phyloP scores from a whole-genome alignment of 257 asterid genomes.

The Solanum sitiens region DNA sequence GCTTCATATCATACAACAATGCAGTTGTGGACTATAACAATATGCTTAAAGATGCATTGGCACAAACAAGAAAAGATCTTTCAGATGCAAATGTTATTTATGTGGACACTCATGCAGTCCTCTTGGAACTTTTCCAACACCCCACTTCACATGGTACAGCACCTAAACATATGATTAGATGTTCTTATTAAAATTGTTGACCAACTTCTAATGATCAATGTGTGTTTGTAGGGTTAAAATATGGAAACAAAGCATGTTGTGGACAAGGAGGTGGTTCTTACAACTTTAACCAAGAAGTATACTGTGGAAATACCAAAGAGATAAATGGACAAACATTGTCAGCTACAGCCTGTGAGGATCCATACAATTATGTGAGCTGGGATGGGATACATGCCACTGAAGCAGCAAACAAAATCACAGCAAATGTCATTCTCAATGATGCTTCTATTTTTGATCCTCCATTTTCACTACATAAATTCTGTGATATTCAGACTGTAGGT shows the following conservation, averaged over 20 bases:
- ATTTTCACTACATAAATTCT: conserved; percentile 28
- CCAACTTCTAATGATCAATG: not conserved
- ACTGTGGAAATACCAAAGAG: conserved; percentile 11
- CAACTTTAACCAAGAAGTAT: conserved; percentile 39
- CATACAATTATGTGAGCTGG: conserved; percentile 61
- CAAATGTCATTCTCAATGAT: conserved; percentile 41
- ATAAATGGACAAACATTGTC: conserved; percentile 25
- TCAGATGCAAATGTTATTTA: conserved; percentile 47
- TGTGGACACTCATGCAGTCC: conserved; percentile 46
- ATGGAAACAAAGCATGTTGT: conserved; percentile 74
- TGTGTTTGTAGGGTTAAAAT: conserved; percentile 33
- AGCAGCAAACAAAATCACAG: conserved; percentile 64
- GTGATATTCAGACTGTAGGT: conserved; percentile 40
- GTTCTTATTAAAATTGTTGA: not conserved
- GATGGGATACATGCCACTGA: conserved; percentile 81
- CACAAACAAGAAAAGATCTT: conserved; percentile 31
- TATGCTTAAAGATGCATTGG: conserved; percentile 45
- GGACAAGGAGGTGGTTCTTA: conserved; percentile 67
- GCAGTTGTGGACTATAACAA: conserved; percentile 50
- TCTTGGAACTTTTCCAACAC: conserved; percentile 58
- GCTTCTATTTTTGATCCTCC: conserved; percentile 47
- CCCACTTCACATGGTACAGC: conserved; percentile 35
- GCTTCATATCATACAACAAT: conserved; percentile 57
- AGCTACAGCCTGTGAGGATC: conserved; percentile 55
- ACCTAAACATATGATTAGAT: not conserved